phyloP scores from a whole-genome alignment of 2,329 filamentous ascomycete species.

The Graphium sp. region DNA sequence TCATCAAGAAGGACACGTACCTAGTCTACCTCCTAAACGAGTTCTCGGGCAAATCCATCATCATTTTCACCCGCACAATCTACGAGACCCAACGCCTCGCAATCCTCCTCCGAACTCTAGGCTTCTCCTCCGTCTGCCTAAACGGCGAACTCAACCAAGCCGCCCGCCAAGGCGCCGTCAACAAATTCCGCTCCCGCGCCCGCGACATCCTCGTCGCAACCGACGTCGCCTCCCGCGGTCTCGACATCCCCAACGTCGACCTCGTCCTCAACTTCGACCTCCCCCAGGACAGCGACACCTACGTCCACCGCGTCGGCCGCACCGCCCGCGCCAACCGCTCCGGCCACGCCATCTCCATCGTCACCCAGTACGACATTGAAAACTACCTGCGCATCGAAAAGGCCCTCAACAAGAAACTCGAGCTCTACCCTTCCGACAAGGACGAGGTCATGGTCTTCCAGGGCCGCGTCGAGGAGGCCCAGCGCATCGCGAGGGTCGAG shows the following conservation, averaged over 20 bases:
- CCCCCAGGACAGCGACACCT: conserved; percentile 74
- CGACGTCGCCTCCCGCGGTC: conserved; percentile 81
- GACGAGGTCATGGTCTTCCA: conserved; percentile 77
- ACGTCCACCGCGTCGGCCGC: conserved; percentile 77
- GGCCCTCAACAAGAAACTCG: conserved; percentile 61
- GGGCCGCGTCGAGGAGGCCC: conserved; percentile 64
- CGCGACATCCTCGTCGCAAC: conserved; percentile 82
- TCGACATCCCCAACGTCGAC: conserved; percentile 87
- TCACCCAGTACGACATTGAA: conserved; percentile 79
- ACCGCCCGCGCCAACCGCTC: conserved; percentile 77
- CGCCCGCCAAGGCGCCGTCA: conserved; percentile 68
- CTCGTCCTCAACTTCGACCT: conserved; percentile 76
- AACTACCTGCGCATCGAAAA: conserved; percentile 69
- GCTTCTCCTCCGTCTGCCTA: conserved; percentile 79
- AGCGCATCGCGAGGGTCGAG: conserved; percentile 60
- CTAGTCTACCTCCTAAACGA: conserved; percentile 78
- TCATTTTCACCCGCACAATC: conserved; percentile 86
- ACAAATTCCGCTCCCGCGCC: conserved; percentile 72
- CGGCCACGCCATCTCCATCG: conserved; percentile 63
- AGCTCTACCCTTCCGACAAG: conserved; percentile 52
- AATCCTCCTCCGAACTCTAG: conserved; percentile 66
- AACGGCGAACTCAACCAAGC: conserved; percentile 87
- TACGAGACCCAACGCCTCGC: conserved; percentile 78
- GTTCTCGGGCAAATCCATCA: conserved; percentile 67
- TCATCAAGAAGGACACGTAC: conserved; percentile 78